phyloP scores from a whole-genome alignment of 441 rosid genomes.

The Gossypium schwendimanii region DNA sequence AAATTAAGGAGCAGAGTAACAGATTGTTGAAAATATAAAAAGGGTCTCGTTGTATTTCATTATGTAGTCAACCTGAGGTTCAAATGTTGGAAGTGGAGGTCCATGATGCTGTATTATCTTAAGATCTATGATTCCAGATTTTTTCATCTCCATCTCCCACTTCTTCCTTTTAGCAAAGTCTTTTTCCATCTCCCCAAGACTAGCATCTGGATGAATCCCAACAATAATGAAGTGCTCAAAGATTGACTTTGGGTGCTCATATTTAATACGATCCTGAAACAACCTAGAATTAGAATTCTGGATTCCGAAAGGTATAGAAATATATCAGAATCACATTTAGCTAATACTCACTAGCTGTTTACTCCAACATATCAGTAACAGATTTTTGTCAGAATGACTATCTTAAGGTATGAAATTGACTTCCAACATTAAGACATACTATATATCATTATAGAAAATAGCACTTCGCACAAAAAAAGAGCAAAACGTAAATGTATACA shows the following conservation, averaged over 20 bases:
- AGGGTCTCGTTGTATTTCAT: background rate
- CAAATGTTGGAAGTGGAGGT: constrained; percentile 61
- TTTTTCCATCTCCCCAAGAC: constrained; percentile 76
- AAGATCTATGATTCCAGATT: constrained; percentile 48
- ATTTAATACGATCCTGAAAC: constrained; percentile 57
- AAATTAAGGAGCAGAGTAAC: background rate
- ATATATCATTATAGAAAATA: background rate
- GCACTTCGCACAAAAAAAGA: background rate
- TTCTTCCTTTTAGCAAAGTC: constrained; percentile 73
- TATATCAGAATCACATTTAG: background rate
- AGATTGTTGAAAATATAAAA: constrained; percentile 6
- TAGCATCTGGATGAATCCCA: constrained; percentile 82
- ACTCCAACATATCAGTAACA: background rate
- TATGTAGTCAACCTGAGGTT: constrained; percentile 67
- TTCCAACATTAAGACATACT: background rate
- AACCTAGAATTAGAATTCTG: constrained; percentile 13
- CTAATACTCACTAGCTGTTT: background rate
- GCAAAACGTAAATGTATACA: no score
- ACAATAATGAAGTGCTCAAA: constrained; percentile 84
- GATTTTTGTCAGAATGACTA: background rate
- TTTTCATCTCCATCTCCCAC: constrained; percentile 67
- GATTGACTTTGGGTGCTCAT: constrained; percentile 69
- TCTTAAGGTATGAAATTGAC: background rate
- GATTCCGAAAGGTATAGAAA: background rate
- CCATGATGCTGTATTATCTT: constrained; percentile 44